Conservation (phyloP, 768 basidiomycete species). For the Termitomyces sp. region DNA sequence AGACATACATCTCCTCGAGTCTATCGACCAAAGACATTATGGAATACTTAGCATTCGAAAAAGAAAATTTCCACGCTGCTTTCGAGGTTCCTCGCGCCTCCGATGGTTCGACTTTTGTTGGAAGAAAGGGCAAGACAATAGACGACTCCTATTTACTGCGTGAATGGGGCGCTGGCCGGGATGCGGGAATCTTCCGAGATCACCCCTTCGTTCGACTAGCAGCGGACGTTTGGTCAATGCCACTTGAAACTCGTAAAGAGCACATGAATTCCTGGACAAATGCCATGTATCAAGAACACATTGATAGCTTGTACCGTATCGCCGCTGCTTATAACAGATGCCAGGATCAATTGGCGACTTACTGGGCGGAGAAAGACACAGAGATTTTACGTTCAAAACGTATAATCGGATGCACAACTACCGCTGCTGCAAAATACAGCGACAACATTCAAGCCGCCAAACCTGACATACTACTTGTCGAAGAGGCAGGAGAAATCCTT, state of each 20-base stretch:
- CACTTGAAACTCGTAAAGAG: not conserved
- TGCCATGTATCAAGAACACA: conserved; percentile 3
- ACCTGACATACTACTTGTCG: not conserved
- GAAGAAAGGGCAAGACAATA: not conserved
- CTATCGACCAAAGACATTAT: too few species aligned
- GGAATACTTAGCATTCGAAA: conserved; percentile 3
- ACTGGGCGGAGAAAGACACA: not conserved
- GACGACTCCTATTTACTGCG: conserved; percentile 3
- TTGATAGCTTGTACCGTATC: not conserved
- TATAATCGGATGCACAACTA: conserved; percentile 1
- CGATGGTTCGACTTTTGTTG: not conserved
- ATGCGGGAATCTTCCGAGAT: not conserved
- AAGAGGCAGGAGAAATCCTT: not conserved
- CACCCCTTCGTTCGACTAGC: not conserved
- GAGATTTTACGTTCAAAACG: not conserved
- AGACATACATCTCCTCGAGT: too few species aligned
- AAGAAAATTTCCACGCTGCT: not conserved
- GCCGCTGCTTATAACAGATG: not conserved
- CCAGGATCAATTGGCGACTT: not conserved
- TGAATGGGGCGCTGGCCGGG: conserved; percentile 1
- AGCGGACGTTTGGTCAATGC: conserved; percentile 6
- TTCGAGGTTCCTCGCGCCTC: not conserved
- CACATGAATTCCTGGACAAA: not conserved
- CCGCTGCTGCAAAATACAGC: not conserved
- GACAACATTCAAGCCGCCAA: not conserved